These are phyloP conservation scores for Geotrichum phurueaensis DNA, from an alignment of 1,139 yeast genomes.

Conservation along the genomic window DNA sequence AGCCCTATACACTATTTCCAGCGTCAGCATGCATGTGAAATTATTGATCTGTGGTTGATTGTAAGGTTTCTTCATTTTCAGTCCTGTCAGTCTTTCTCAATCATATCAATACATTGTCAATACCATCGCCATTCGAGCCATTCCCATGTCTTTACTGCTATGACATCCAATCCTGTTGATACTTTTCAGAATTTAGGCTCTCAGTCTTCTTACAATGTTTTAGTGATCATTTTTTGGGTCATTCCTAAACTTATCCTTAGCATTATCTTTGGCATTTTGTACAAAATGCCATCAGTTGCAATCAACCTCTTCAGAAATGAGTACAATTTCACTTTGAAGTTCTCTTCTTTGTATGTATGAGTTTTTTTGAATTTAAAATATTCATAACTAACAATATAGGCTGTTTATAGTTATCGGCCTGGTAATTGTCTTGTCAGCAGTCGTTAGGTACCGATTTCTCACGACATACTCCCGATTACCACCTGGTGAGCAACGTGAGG, in stretches of 20 bases:
- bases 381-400: conserved; percentile 16
- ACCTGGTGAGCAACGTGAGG: conserved; percentile 41
- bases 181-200: background rate
- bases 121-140: background rate
- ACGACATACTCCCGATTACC: conserved; percentile 50
- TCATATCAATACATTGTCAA: background rate
- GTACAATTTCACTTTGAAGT: conserved; percentile 26
- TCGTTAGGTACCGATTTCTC: conserved; percentile 46
- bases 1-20: background rate
- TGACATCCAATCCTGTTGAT: background rate
- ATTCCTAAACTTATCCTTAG: conserved; percentile 13
- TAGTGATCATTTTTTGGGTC: conserved; percentile 6
- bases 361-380: background rate
- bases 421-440: conserved; percentile 32
- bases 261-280: conserved; percentile 15
- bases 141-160: background rate
- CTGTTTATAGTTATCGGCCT: conserved; percentile 21
- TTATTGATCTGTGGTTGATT: background rate
- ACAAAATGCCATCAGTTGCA: conserved; percentile 5
- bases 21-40: background rate
- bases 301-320: conserved; percentile 19
- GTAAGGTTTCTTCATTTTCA: background rate
- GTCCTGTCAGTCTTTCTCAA: background rate
- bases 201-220: background rate
- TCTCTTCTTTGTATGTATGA: conserved; percentile 27